Percentiles rank a stretch among this genome's conserved stretches.
Conservation (phyloP, 2,329 filamentous ascomycete genomes). For the Colletotrichum tropicicola region DNA sequence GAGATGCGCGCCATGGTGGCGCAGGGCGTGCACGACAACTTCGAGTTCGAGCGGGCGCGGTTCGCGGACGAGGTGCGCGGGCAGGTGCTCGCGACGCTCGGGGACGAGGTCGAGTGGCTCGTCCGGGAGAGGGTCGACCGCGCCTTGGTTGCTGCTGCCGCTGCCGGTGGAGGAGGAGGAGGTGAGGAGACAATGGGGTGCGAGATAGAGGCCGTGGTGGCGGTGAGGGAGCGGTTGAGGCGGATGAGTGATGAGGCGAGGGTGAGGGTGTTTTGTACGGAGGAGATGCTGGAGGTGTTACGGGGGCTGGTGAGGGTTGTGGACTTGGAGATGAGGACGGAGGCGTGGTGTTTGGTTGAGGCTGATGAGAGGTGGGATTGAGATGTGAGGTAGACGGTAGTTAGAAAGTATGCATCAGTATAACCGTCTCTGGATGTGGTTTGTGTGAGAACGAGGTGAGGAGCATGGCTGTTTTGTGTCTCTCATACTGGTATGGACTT, state of each 20-base stretch:
- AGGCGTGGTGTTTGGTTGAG: slow-evolving; percentile 5
- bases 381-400: neutral
- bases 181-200: no score
- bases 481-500: no score
- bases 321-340: neutral
- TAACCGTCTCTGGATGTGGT: no score
- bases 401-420: neutral
- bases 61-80: neutral
- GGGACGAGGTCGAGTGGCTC: neutral
- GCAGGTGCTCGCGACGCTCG: neutral
- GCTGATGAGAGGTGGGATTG: neutral
- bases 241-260: slow-evolving; percentile 6
- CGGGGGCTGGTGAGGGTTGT: neutral
- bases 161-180: neutral
- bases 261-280: slow-evolving; percentile 15
- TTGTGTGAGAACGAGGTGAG: no score
- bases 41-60: neutral
- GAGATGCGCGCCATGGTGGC: neutral
- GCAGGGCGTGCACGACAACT: neutral
- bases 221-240: slow-evolving; percentile 7
- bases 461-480: no score
- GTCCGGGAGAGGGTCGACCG: neutral
- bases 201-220: neutral
- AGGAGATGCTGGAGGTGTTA: slow-evolving; percentile 9
- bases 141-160: neutral